phyloP scores from a whole-genome alignment of 148 eudicot species.

The Euryodendron excelsum region DNA sequence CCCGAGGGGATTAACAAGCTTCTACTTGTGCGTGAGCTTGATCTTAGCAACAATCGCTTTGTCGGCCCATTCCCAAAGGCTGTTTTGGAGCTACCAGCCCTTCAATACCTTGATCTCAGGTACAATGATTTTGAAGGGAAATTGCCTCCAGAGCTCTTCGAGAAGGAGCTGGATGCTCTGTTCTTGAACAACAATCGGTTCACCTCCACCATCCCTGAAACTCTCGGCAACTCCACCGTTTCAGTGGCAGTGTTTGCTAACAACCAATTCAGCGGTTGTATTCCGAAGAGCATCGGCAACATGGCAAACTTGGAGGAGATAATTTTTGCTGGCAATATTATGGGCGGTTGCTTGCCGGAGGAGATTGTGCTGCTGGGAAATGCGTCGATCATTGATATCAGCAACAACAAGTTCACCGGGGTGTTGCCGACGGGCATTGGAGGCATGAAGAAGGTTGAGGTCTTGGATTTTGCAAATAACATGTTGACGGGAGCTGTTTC shows the following conservation, averaged over 20 bases:
- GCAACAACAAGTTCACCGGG: constrained; percentile 40
- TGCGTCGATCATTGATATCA: constrained; percentile 36
- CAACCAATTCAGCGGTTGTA: constrained; percentile 62
- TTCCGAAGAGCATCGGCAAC: constrained; percentile 56
- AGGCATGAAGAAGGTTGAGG: constrained; percentile 25
- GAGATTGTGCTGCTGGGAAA: constrained; percentile 40
- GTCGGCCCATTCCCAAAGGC: too few relatives aligned
- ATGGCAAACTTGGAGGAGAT: constrained; percentile 48
- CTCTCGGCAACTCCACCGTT: constrained; percentile 55
- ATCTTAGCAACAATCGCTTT: constrained; percentile 79
- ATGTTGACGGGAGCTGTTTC: constrained; percentile 41
- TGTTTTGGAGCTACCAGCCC: constrained; percentile 42
- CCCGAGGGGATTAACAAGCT: constrained; percentile 48
- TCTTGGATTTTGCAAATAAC: constrained; percentile 36
- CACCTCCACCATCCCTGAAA: constrained; percentile 51
- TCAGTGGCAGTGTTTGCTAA: constrained; percentile 66
- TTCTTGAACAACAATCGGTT: constrained; percentile 71
- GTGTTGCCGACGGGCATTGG: constrained; percentile 35
- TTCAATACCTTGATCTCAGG: constrained; percentile 57
- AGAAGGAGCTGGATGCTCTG: constrained; percentile 54
- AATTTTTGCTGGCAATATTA: constrained; percentile 33
- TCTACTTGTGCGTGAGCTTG: constrained; percentile 50
- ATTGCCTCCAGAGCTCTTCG: constrained; percentile 58
- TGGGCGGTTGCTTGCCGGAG: constrained; percentile 55
- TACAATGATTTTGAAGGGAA: constrained; percentile 73